Conservation (phyloP, 1,284 basidiomycete genomes). For the Ceratobasidium sp. region DNA sequence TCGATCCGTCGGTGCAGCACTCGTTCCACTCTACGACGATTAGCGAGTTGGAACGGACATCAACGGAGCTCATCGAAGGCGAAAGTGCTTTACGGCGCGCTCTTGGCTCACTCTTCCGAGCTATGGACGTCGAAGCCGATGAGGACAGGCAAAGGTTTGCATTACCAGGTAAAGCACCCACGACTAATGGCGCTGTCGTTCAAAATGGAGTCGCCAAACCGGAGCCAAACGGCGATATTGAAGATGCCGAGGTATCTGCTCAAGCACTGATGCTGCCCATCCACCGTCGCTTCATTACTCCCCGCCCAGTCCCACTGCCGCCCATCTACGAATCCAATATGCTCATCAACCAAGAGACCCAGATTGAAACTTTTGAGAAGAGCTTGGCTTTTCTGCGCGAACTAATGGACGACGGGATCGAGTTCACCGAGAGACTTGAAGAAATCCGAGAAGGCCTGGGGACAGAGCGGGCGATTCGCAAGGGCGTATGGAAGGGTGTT, state of each 20-base stretch:
- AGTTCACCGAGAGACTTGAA: slow-evolving; percentile 80
- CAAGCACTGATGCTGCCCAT: slow-evolving; percentile 43
- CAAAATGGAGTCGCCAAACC: slow-evolving; percentile 37
- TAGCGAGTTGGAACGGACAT: slow-evolving; percentile 79
- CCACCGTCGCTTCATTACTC: slow-evolving; percentile 47
- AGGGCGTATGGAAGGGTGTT: slow-evolving; percentile 76
- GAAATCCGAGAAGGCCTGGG: slow-evolving; percentile 82
- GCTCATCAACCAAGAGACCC: slow-evolving; percentile 46
- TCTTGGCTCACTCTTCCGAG: slow-evolving; percentile 80
- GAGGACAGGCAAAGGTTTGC: slow-evolving; percentile 41
- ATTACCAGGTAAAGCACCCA: slow-evolving; percentile 19
- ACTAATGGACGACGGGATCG: slow-evolving; percentile 80
- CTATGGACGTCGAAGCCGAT: slow-evolving; percentile 69
- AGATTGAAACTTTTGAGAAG: slow-evolving; percentile 71
- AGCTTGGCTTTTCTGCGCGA: slow-evolving; percentile 74
- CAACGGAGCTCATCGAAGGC: slow-evolving; percentile 80
- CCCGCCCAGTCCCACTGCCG: slow-evolving; percentile 42
- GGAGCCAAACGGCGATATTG: slow-evolving; percentile 41
- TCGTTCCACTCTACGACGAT: slow-evolving; percentile 78
- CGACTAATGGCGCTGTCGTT: slow-evolving; percentile 10
- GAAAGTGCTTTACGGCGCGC: slow-evolving; percentile 76
- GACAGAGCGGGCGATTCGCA: slow-evolving; percentile 71
- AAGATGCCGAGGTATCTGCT: slow-evolving; percentile 42
- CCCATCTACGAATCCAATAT: slow-evolving; percentile 43
- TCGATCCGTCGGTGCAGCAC: slow-evolving; percentile 83